Evolutionary conservation across 495 filamentous ascomycete genomes (phyloP), one percentile per base, ranked within the genome.

Genomic region (Podospora fimiseda): DNA sequence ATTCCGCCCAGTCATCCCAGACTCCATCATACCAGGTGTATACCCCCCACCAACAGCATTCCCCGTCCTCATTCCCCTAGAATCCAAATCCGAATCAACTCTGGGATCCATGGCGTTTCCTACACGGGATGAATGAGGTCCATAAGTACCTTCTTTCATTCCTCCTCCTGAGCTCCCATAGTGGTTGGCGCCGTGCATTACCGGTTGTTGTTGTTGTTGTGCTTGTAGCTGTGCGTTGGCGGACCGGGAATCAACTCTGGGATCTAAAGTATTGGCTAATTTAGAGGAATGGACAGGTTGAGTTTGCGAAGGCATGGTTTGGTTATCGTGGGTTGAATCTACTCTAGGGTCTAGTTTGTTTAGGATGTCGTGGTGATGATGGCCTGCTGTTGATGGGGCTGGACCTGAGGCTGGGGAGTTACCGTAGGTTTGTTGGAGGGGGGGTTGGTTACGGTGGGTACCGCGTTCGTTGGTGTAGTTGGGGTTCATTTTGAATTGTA

Each of bases 291-390:
- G 66, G n/a, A 50, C 66, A 36, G 69, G 75, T 48, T 73, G 70
- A 19, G 70, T 70, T n/a, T 68, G 66, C 20, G 54, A 58, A 30
- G 56, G 53, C 20, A 59, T 40, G 15, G 60, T 50, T 2, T 48
- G 40, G 49, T 74, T 62, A 63, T 80, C 70, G 18, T 69, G 65
- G 16, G 75, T 72, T 43, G 86, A 60, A 69, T 79, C 82, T 43
- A 87, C 77, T 43, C 53, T 49, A 1, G 65, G 67, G 65, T 87
- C 88, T 60, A 86, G 74, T 57, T 88, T 89, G 74, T 88, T 79
- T 54, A 87, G 62, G 36, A 88, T 55, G 57, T 75, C 70, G 40
- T 82, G 84, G 75, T 59, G 60, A 66, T 82, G 80, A 22, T 74
- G 79, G 13, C 77, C 77, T 3, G 61, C 57, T 0, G 65, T 68